Base-by-base conservation (phyloP, 1,284 basidiomycete species). In the Xerocomus amazonicus region DNA sequence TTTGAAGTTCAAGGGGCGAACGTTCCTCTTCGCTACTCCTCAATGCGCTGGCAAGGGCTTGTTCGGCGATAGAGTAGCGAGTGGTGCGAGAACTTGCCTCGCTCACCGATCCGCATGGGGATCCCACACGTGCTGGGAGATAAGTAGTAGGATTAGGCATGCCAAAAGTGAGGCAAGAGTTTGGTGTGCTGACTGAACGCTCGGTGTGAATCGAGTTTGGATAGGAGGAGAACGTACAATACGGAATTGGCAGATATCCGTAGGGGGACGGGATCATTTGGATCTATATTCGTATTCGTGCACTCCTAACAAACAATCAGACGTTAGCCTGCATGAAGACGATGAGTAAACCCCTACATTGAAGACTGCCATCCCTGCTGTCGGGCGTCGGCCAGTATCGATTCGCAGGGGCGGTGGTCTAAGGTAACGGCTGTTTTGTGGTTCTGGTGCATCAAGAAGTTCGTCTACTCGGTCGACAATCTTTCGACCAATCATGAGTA, bases 1-100 rank as follows among this genome's bases (percentile, higher is more conserved):
- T 73, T 57, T 81, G 75, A 47, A 77, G 66, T 52, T 79, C 72
- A 29, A 65, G 59, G 13, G 63, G 62, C n/a, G 69, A 64, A n/a
- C 63, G 59, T 48, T 70, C 54, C 16, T 14, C 61, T 52, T 62
- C 51, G 39, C 65, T 65, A 27, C 53, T 57, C 53, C 59, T 62
- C 9, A 75, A 54, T 37, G 70, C 63, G 39, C 63, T 56, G 17
- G 59, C 58, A 23, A 76, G 66, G 19, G 71, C 68, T 27, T 65
- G 62, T 56, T 77, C 73, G 17, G 73, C 74, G 27, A 64, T 58
- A 10, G 65, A 64, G 54, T 76, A 77, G 26, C 75, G 73, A 41
- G 50, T 57, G 50, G 64, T 60, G 43, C 67, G 65, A 45, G 55
- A 54, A 45, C 57, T 55, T 16, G 53, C 46, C 52, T 63, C 61